These are phyloP conservation scores for Aspergillus nomiae DNA, from an alignment of 2,329 filamentous ascomycete species.

Conservation along the genomic window DNA sequence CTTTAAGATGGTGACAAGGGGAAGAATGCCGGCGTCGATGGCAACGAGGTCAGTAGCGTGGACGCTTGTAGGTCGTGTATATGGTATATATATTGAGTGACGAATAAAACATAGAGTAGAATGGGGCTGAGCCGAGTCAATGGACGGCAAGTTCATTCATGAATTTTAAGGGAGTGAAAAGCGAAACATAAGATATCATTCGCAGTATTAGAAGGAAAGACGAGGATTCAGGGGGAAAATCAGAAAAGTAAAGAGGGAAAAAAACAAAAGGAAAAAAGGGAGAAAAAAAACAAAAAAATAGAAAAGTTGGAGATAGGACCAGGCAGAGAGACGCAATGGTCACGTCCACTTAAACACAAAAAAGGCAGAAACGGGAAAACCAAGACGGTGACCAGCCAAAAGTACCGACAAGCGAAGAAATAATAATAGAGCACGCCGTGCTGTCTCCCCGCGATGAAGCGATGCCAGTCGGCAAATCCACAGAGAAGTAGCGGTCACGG, in stretches of 20 bases:
- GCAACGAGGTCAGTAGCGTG: slow-evolving; percentile 5
- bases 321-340: background rate
- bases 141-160: background rate
- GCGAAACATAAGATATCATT: slow-evolving; percentile 1
- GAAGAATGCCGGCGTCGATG: background rate
- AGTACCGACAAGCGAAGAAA: slow-evolving; percentile 1
- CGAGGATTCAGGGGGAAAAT: slow-evolving; percentile 13
- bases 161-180: slow-evolving; percentile 8
- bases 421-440: slow-evolving; percentile 1
- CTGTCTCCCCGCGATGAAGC: slow-evolving; percentile 10
- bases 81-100: slow-evolving; percentile 6
- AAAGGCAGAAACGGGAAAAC: background rate
- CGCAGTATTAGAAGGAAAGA: background rate
- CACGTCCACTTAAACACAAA: background rate
- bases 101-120: slow-evolving; percentile 10
- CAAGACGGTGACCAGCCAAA: slow-evolving; percentile 1
- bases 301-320: background rate
- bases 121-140: background rate
- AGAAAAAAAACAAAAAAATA: background rate
- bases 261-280: background rate
- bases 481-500: slow-evolving; percentile 24
- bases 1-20: background rate
- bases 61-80: slow-evolving; percentile 5
- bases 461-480: slow-evolving; percentile 6
- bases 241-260: slow-evolving; percentile 7